phyloP scores from a whole-genome alignment of 768 basidiomycete genomes.

The Suillus fuscotomentosus region DNA sequence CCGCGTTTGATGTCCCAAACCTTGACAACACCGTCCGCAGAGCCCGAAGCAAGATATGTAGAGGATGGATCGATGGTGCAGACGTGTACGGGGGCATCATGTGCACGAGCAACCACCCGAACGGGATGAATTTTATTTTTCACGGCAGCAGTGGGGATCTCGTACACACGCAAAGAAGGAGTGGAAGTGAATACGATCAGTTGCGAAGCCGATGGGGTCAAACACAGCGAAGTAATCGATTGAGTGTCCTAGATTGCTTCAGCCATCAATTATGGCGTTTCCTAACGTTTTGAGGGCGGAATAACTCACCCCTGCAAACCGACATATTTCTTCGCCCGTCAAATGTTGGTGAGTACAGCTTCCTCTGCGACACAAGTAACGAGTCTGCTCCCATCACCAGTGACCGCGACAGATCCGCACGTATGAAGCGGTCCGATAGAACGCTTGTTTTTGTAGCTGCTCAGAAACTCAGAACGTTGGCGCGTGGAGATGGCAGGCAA shows the following conservation, averaged over 20 bases:
- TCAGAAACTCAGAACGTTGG: background rate
- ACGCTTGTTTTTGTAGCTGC: constrained; percentile 74
- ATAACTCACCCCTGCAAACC: constrained; percentile 76
- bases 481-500: background rate
- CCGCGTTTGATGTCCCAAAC: constrained; percentile 91
- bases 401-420: constrained; percentile 79
- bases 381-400: constrained; percentile 74
- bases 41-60: constrained; percentile 90
- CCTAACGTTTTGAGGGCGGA: constrained; percentile 5
- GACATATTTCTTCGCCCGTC: constrained; percentile 71
- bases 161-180: constrained; percentile 79
- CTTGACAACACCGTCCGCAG: constrained; percentile 95
- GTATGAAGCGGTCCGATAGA: constrained; percentile 84
- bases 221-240: constrained; percentile 78
- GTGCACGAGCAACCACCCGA: constrained; percentile 79
- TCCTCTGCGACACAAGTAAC: constrained; percentile 88
- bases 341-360: constrained; percentile 79
- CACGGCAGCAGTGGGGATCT: constrained; percentile 54
- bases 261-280: background rate
- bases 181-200: constrained; percentile 82
- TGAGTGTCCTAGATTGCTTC: constrained; percentile 67
- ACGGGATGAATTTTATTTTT: constrained; percentile 61
- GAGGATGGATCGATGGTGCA: constrained; percentile 83
- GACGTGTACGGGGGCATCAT: constrained; percentile 93
- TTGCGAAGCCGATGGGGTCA: constrained; percentile 72